A percentile compares a stretch with the other conserved stretches of the same genome.
phyloP scores from a whole-genome alignment of 2,329 filamentous ascomycete species.

The Colletotrichum sp. region DNA sequence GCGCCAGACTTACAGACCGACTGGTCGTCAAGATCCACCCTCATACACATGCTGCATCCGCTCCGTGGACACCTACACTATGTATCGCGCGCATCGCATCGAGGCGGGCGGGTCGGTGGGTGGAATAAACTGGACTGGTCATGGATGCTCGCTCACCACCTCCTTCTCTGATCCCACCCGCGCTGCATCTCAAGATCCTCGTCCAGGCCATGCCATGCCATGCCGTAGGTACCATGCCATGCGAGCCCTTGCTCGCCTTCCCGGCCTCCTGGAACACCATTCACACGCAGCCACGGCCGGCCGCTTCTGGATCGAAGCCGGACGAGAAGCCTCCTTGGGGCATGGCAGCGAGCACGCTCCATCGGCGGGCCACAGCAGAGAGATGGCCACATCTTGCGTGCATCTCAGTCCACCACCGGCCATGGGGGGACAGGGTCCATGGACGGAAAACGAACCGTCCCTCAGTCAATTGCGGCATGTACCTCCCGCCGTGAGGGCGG shows the following conservation, averaged over 20 bases:
- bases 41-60: background rate
- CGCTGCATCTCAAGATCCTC: slow-evolving; percentile 22
- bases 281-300: slow-evolving; percentile 10
- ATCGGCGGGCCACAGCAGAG: background rate
- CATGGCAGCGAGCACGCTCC: background rate
- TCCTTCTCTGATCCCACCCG: slow-evolving; percentile 12
- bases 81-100: slow-evolving; percentile 16
- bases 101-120: background rate
- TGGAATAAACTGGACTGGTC: slow-evolving; percentile 3
- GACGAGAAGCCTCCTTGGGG: slow-evolving; percentile 12
- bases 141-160: slow-evolving; percentile 10
- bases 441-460: background rate
- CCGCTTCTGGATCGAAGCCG: slow-evolving; percentile 9
- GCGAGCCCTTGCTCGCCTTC: slow-evolving; percentile 1
- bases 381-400: slow-evolving; percentile 14
- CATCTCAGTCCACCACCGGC: slow-evolving; percentile 9
- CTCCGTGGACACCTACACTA: slow-evolving; percentile 2
- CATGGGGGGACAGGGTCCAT: background rate
- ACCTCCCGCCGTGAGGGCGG: background rate
- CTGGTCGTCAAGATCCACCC: slow-evolving; percentile 7
- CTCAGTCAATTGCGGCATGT: background rate
- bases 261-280: slow-evolving; percentile 17
- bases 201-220: slow-evolving; percentile 9
- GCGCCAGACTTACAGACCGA: slow-evolving; percentile 2
- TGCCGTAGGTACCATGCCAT: slow-evolving; percentile 14